A percentile compares a stretch with the other conserved stretches of the same genome.
Evolutionary conservation across 305 asterid species (phyloP).

Genomic region (Fraxinus greggii): DNA sequence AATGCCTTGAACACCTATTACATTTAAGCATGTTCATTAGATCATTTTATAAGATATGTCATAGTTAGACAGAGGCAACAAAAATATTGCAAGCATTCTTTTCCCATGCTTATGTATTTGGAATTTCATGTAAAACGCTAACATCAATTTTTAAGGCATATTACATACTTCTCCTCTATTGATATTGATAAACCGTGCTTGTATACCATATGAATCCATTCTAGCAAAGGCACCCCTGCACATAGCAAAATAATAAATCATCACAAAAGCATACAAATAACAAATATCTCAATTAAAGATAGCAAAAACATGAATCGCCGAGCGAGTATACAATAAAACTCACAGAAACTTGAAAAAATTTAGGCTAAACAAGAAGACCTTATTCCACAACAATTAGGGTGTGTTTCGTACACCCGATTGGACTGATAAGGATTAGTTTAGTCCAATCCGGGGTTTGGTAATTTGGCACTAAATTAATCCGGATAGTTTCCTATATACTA

Average conservation of each 20-base stretch:
- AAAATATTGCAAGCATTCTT: neutral
- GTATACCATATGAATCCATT: neutral
- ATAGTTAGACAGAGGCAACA: neutral
- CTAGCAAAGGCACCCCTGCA: neutral
- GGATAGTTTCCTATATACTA: neutral
- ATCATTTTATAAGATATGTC: neutral
- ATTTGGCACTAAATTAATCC: neutral
- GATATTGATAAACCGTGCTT: neutral
- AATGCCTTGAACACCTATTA: neutral
- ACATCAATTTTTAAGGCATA: neutral
- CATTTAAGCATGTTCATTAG: neutral
- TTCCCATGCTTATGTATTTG: neutral
- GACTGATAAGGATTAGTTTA: neutral
- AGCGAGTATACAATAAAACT: neutral
- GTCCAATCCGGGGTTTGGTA: neutral
- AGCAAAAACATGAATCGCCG: neutral
- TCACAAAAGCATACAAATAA: neutral
- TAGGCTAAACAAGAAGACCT: neutral
- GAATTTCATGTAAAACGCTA: neutral
- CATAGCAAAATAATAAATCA: neutral
- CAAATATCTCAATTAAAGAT: neutral
- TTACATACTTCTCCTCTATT: neutral
- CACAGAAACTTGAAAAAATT: neutral
- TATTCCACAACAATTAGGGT: neutral
- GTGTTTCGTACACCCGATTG: neutral